Percentiles rank a stretch among this genome's conserved stretches.
Evolutionary conservation across 345 rosid species (phyloP).

Genomic region (Aegle marmelos): DNA sequence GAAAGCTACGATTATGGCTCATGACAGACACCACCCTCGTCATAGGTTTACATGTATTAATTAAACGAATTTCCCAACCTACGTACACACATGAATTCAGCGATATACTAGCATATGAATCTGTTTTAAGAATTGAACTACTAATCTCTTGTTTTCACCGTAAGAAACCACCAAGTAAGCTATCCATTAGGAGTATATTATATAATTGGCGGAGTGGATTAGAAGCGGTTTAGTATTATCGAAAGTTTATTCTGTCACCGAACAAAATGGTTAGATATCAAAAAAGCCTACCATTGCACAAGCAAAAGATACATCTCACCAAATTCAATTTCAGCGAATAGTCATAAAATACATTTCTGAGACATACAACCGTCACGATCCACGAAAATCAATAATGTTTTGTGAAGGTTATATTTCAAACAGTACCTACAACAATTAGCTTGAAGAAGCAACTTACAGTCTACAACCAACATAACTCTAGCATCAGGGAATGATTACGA

Average conservation of each 20-base stretch:
- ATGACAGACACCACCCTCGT: no score
- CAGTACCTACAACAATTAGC: constrained; percentile 21
- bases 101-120: no score
- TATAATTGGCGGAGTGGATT: no score
- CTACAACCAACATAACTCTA: constrained; percentile 17
- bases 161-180: no score
- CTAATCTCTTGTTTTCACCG: no score
- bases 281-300: not conserved
- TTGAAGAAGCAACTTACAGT: not conserved
- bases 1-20: no score
- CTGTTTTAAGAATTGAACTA: no score
- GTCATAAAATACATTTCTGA: constrained; percentile 5
- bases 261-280: not conserved
- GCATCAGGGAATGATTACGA: constrained; percentile 20
- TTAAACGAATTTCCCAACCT: no score
- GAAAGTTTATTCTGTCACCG: not conserved
- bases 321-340: constrained; percentile 5
- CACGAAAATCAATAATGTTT: constrained; percentile 12
- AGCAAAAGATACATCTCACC: constrained; percentile 5
- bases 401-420: constrained; percentile 13
- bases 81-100: no score
- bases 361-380: constrained; percentile 18
- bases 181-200: no score
- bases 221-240: no score
- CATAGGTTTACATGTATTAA: no score